Evolutionary conservation across 768 basidiomycete genomes (phyloP), one percentile per base, ranked within the genome.

Genomic region (Serendipita vermifera): DNA sequence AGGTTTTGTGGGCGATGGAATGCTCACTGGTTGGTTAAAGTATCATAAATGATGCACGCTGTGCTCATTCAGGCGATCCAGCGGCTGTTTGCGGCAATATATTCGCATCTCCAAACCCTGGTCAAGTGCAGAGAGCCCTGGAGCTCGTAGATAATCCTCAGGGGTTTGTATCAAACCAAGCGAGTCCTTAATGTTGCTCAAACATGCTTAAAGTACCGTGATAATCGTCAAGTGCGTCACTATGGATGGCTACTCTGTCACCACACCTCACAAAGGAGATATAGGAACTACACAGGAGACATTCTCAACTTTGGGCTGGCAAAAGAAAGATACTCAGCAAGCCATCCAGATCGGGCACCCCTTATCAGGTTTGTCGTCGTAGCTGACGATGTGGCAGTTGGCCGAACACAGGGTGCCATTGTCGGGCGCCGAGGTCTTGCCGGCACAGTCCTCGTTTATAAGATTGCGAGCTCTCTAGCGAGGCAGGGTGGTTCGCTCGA

Each of bases 241-340:
- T 33, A 32, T 27, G 33, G 17, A 36, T 7, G n/a, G 20, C 27
- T 27, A 56, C 32, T 53, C 39, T 24, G 43, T 27, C n/a, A 54
- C 53, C 17, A 58, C 7, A 26, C 38, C 6, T 22, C 26, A 58
- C 26, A 51, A 59, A 38, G 11, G 17, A 22, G 26, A 32, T 15
- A 41, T 57, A 88, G 85, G 66, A 90, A 90, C 63, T 90, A 90
- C 64, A 91, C 88, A 0, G 91, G 91, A 15, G 91, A 94, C 62
- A 77, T 91, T 33, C 79, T 94, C 43, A 89, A 92, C 64, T 94
- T 94, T 63, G 91, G 91, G 22, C 77, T 94, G 7, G 90, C 90
- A 2, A 84, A 81, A 61, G 89, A 94, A 63, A 84, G 87, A 61
- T 83, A 84, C 59, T 81, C 85, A 2, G 81, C 87, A 3, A 67